Conservation (phyloP, 345 rosid genomes). For the Dipteronia dyeriana region DNA sequence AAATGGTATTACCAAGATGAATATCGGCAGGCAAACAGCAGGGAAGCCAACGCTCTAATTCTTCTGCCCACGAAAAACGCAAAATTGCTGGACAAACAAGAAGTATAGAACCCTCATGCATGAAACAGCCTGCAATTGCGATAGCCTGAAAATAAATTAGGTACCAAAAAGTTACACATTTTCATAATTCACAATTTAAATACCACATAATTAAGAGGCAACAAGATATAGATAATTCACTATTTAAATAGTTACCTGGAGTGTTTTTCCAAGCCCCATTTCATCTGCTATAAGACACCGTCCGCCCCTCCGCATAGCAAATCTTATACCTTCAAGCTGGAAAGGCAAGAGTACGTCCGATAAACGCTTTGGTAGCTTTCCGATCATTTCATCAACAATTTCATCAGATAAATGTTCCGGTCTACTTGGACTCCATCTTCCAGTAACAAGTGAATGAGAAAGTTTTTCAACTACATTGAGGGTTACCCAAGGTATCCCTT, state of each 20-base stretch:
- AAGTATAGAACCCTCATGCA: constrained; percentile 75
- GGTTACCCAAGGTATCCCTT: constrained; percentile 80
- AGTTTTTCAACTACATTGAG: constrained; percentile 70
- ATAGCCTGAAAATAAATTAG: constrained; percentile 64
- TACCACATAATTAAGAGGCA: background rate
- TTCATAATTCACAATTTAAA: background rate
- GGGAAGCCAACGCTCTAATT: constrained; percentile 94
- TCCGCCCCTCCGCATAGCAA: constrained; percentile 84
- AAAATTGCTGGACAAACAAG: constrained; percentile 94
- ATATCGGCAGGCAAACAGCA: constrained; percentile 83
- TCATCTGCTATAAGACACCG: constrained; percentile 96
- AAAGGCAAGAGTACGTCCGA: constrained; percentile 72
- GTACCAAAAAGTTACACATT: constrained; percentile 6
- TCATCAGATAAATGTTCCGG: constrained; percentile 77
- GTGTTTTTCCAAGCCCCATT: constrained; percentile 98
- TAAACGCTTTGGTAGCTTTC: constrained; percentile 60
- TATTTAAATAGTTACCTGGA: constrained; percentile 55
- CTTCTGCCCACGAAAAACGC: constrained; percentile 94
- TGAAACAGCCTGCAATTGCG: constrained; percentile 87
- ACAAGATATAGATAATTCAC: background rate
- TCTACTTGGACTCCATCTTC: constrained; percentile 75
- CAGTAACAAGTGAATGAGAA: constrained; percentile 47
- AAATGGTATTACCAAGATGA: constrained; percentile 69
- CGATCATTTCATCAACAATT: constrained; percentile 57
- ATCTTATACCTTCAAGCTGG: constrained; percentile 82